These are phyloP conservation scores for Neurospora sp. DNA, from an alignment of 495 filamentous ascomycete genomes.

Conservation along the genomic window DNA sequence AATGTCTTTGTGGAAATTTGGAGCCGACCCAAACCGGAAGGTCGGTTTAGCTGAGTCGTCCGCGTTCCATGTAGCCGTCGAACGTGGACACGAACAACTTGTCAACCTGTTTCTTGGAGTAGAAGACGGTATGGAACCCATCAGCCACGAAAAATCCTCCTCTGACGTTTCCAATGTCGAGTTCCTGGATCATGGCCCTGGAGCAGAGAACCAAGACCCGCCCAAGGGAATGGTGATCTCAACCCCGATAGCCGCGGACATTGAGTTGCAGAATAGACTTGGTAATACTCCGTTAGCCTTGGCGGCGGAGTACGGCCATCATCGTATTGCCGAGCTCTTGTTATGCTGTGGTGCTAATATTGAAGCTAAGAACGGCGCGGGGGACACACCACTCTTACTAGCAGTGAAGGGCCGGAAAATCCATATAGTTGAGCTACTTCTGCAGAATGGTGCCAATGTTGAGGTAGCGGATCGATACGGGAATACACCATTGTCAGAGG, in stretches of 20 bases:
- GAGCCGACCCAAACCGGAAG: neutral
- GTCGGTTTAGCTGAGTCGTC: fast-evolving
- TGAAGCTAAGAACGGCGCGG: neutral
- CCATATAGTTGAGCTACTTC: neutral
- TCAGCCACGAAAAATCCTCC: neutral
- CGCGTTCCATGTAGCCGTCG: neutral
- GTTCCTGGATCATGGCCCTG: neutral
- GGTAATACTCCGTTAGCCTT: neutral
- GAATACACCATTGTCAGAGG: neutral
- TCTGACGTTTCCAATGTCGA: neutral
- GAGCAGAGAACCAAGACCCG: neutral
- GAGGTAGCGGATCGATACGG: neutral
- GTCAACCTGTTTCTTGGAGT: neutral
- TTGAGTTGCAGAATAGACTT: neutral
- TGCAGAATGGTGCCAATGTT: neutral
- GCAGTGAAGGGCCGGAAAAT: neutral
- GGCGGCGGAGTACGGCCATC: neutral
- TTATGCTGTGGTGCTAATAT: neutral
- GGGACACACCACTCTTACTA: neutral
- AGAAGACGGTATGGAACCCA: neutral
- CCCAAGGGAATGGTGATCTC: neutral
- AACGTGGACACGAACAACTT: neutral
- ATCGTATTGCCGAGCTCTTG: neutral
- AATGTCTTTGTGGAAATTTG: neutral
- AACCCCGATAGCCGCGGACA: neutral